Conservation (phyloP, 202 grass and related monocot species). For the Brachypodium distachyon region DNA sequence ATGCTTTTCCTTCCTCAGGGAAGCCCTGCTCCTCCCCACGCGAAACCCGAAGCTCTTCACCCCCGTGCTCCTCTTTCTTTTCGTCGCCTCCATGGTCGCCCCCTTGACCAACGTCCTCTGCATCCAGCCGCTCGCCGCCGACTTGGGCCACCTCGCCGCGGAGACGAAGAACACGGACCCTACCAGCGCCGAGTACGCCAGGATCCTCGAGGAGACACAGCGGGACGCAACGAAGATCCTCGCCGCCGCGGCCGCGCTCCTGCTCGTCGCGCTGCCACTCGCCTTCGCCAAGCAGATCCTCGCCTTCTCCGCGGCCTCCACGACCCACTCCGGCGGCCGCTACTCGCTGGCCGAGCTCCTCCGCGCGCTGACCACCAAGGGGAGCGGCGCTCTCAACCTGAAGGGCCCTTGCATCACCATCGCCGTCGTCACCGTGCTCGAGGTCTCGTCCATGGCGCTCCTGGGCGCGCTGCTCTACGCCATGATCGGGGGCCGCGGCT, state of each 20-base stretch:
- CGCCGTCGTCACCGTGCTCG: not conserved
- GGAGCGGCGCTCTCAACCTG: not conserved
- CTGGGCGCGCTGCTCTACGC: not conserved
- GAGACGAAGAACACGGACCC: slow-evolving; percentile 12
- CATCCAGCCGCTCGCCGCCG: not conserved
- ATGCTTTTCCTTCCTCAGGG: slow-evolving; percentile 28
- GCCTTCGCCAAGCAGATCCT: not conserved
- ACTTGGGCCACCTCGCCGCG: not conserved
- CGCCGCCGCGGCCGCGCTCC: not conserved
- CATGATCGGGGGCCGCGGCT: not conserved
- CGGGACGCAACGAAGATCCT: not conserved
- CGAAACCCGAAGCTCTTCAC: slow-evolving; percentile 28
- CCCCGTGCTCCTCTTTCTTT: slow-evolving; percentile 12
- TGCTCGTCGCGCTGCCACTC: not conserved
- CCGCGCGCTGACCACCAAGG: not conserved
- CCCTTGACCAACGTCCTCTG: not conserved
- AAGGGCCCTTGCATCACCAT: slow-evolving; percentile 26
- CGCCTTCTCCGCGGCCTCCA: slow-evolving; percentile 19
- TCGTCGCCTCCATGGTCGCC: not conserved
- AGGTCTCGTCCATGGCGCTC: not conserved
- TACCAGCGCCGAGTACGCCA: slow-evolving; percentile 7
- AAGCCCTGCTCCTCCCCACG: slow-evolving; percentile 26
- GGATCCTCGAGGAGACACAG: not conserved
- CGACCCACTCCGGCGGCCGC: slow-evolving; percentile 32
- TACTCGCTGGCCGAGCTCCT: slow-evolving; percentile 27